Base-by-base conservation (phyloP, 805 yeast genomes). In the Candida ipomoeae region DNA sequence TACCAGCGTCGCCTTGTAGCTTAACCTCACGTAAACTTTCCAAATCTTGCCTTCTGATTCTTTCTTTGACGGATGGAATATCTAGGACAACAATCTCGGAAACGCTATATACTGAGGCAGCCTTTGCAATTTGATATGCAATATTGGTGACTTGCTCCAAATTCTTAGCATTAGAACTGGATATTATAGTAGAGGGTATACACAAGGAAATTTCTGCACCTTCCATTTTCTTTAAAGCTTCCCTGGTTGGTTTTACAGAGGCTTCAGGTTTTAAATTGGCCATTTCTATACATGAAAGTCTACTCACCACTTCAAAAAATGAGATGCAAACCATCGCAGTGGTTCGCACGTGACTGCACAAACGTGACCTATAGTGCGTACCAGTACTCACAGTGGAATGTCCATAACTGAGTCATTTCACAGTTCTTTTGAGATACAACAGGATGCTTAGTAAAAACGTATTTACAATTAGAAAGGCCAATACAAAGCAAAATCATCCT, bases 41-140 rank as follows among this genome's bases (percentile, higher is more conserved):
- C 11, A 68, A 46, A 59, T 64, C 44, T 42, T 23, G 5, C 39
- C 47, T 40, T 47, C 35, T 57, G n/a, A 44, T 40, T 43, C 57
- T 49, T n/a, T 52, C 57, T 3, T 51, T 53, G 0, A 38, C 68
- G 14, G 57, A 55, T 1, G 75, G 74, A 3, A 81, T 69, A 53
- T 87, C 87, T 58, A 88, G 72, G 1, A 91, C 71, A 3, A 90
- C 82, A 31, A 91, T 74, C 62, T 91, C 97, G 5, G 81, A 79
- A 5, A 88, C 89, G 48, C 82, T 78, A 64, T 77, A 89, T 1
- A 81, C 72, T 29, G 87, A 80, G 3, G 89, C 85, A 2, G 84
- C 81, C 59, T 85, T 81, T 11, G 96, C 91, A 14, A 91, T 75
- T 65, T 89, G 95, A 60, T 90, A 87, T 1, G 87, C 82, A 0